Evolutionary conservation across 495 filamentous ascomycete genomes (phyloP).

Genomic region (Cercophora sp.): DNA sequence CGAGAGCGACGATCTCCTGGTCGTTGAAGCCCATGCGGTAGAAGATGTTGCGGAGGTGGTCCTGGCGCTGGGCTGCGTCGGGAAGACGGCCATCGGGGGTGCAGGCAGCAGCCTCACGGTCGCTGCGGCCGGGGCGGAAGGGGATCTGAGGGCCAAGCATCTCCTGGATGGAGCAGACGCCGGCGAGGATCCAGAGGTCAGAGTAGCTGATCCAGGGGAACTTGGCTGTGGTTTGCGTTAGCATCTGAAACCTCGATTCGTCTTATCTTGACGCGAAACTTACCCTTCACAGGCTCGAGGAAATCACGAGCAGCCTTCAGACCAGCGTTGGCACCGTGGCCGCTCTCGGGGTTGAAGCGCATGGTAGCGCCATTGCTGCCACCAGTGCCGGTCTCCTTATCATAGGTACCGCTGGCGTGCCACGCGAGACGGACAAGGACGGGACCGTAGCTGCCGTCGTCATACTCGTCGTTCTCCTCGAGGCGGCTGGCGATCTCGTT

Average conservation of each 20-base stretch:
- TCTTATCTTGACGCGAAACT: constrained; percentile 20
- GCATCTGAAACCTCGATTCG: constrained; percentile 11
- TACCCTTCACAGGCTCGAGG: constrained; percentile 82
- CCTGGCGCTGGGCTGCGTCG: constrained; percentile 73
- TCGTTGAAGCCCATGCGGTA: constrained; percentile 97
- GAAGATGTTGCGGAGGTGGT: constrained; percentile 90
- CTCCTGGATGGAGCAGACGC: constrained; percentile 86
- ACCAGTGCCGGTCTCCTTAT: constrained; percentile 82
- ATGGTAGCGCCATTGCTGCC: constrained; percentile 97
- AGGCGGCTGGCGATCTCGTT: constrained; percentile 74
- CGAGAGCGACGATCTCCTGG: constrained; percentile 88
- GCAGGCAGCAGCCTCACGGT: constrained; percentile 79
- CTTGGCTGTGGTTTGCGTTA: constrained; percentile 51
- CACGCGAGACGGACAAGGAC: constrained; percentile 82
- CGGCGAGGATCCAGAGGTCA: constrained; percentile 92
- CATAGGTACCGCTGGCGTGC: constrained; percentile 86
- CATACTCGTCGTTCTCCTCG: constrained; percentile 89
- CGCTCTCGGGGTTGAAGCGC: constrained; percentile 88
- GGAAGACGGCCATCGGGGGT: constrained; percentile 95
- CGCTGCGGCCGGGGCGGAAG: constrained; percentile 82
- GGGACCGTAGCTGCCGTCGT: constrained; percentile 94
- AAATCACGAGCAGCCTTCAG: constrained; percentile 86
- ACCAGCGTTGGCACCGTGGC: constrained; percentile 93
- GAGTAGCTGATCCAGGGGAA: constrained; percentile 96
- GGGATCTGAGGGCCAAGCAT: constrained; percentile 86